Conservation (phyloP, 2,329 filamentous ascomycete species). For the Cladophialophora yegresii region DNA sequence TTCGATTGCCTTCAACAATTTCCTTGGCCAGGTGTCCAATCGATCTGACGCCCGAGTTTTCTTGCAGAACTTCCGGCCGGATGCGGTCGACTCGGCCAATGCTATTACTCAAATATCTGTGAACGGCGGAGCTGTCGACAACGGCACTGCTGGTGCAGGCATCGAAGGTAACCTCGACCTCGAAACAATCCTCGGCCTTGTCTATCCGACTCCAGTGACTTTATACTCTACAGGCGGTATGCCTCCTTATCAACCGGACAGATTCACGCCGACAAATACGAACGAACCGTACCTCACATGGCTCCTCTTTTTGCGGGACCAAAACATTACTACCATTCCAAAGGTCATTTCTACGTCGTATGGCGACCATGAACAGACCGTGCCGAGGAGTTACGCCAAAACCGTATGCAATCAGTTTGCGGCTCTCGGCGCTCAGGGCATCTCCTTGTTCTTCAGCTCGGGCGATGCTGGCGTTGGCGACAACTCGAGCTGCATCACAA, state of each 20-base stretch:
- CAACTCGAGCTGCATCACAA: conserved; percentile 57
- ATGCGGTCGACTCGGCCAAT: conserved; percentile 41
- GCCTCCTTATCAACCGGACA: conserved; percentile 56
- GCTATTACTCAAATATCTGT: conserved; percentile 43
- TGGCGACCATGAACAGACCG: conserved; percentile 66
- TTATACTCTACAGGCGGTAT: conserved; percentile 60
- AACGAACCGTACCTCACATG: conserved; percentile 71
- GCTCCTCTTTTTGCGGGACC: conserved; percentile 59
- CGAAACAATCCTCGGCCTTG: conserved; percentile 59
- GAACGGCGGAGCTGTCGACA: conserved; percentile 39
- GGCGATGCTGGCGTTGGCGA: conserved; percentile 61
- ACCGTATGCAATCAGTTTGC: conserved; percentile 65
- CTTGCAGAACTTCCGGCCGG: conserved; percentile 44
- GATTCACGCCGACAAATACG: conserved; percentile 49
- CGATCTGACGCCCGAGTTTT: conserved; percentile 48
- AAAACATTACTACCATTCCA: conserved; percentile 54
- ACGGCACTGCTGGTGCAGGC: conserved; percentile 42
- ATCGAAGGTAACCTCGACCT: conserved; percentile 63
- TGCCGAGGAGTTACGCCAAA: conserved; percentile 62
- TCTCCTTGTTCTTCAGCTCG: conserved; percentile 63
- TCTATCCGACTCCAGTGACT: conserved; percentile 56
- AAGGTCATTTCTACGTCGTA: conserved; percentile 67
- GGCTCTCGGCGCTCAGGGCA: conserved; percentile 67
- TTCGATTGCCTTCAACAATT: conserved; percentile 52
- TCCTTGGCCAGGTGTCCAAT: conserved; percentile 52